Evolutionary conservation across 73 alveolate genomes (phyloP), one percentile per base, ranked within the genome.

Genomic region (Symbiodinium pilosum): DNA sequence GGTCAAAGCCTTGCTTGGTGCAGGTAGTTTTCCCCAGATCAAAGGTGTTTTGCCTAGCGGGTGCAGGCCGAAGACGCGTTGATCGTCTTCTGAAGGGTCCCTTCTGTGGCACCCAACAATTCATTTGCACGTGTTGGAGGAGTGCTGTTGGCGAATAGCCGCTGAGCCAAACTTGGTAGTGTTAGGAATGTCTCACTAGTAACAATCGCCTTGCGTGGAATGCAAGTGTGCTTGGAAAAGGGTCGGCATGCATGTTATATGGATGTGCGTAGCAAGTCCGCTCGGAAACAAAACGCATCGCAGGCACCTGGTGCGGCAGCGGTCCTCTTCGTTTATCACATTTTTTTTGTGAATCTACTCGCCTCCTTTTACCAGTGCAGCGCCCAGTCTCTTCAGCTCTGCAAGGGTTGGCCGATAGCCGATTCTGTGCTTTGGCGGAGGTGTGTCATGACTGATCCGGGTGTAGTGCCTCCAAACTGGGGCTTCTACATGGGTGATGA

Each of bases 401-500:
- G n/a, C 81, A 64, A n/a, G n/a, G n/a, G n/a, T n/a, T n/a, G n/a
- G n/a, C n/a, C n/a, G n/a, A n/a, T n/a, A n/a, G n/a, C n/a, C n/a
- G n/a, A n/a, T 71, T 75, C 86, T 21, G 2, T 83, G 91, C 42
- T 14, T 41, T 69, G n/a, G n/a, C n/a, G n/a, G 26, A 91, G 96
- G 96, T 92, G 98, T 44, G 93, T 93, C 87, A 99, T 95, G 96
- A 99, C 99, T 42, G 99, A 99, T 94, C 99, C 99, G 84, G 99
- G 99, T 3, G 93, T 99, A 24, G 99, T 99, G 71, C 99, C 99
- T 21, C 93, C 99, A 34, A 98, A 99, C 69, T 99, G 99, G 99
- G 99, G 99, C 52, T 99, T 99, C 81, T 99, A 99, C 98, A 99
- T 99, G 94, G 99, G 99, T 5, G 99, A 99, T 81, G 99, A 99